Conservation (phyloP, 2,329 filamentous ascomycete species). For the Penicillium sp. region DNA sequence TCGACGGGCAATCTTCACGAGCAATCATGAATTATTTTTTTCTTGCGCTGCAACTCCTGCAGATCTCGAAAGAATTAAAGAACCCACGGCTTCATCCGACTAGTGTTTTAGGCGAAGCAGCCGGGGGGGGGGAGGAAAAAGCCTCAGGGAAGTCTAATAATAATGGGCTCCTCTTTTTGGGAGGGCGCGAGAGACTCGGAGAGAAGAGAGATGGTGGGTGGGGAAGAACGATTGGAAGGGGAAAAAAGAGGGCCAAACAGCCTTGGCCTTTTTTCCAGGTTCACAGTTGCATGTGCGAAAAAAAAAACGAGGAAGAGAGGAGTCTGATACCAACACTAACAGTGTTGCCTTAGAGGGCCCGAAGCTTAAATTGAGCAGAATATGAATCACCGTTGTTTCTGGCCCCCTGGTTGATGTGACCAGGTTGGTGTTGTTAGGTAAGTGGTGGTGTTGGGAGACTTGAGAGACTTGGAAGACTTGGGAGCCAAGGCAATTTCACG, state of each 20-base stretch:
- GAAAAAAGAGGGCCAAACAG: conserved; percentile 5
- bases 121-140: background rate
- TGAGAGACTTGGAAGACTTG: background rate
- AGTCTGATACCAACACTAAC: background rate
- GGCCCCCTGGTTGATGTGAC: conserved; percentile 4
- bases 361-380: conserved; percentile 24
- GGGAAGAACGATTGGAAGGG: background rate
- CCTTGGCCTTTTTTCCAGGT: conserved; percentile 14
- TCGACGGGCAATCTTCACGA: conserved; percentile 21
- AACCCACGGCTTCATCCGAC: conserved; percentile 15
- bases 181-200: too few species aligned
- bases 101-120: conserved; percentile 5
- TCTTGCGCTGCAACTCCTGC: conserved; percentile 4
- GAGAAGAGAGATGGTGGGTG: background rate
- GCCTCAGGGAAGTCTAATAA: conserved; percentile 3
- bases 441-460: conserved; percentile 7
- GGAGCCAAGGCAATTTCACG: conserved; percentile 1
- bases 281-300: conserved; percentile 6
- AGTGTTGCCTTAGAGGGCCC: conserved; percentile 5
- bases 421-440: conserved; percentile 22
- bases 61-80: conserved; percentile 10
- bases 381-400: conserved; percentile 12
- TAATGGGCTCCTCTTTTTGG: too few species aligned
- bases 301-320: background rate
- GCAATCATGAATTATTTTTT: conserved; percentile 18